phyloP scores from a whole-genome alignment of 2,329 filamentous ascomycete species.

The Trichophyton mentagrophytes region DNA sequence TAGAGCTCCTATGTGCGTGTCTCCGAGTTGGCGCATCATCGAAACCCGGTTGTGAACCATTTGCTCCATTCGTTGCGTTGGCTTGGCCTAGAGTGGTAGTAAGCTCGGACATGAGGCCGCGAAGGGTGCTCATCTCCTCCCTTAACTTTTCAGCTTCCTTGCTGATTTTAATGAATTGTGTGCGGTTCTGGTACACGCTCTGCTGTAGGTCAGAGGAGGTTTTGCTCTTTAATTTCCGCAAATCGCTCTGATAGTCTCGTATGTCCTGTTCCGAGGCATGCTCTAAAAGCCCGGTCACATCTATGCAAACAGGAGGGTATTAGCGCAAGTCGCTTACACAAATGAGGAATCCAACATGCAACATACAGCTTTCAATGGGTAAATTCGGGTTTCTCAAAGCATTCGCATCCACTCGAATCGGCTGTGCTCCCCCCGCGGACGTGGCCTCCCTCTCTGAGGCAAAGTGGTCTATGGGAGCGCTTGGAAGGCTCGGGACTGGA shows the following conservation, averaged over 20 bases:
- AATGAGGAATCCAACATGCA: background rate
- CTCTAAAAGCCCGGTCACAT: slow-evolving; percentile 52
- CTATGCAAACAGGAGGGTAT: slow-evolving; percentile 13
- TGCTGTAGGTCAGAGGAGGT: slow-evolving; percentile 79
- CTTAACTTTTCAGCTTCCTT: slow-evolving; percentile 98
- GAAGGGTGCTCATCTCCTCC: slow-evolving; percentile 81
- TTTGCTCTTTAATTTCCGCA: slow-evolving; percentile 63
- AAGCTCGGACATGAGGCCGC: slow-evolving; percentile 83
- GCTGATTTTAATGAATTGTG: slow-evolving; percentile 97
- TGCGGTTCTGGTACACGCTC: slow-evolving; percentile 92
- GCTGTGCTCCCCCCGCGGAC: slow-evolving; percentile 44
- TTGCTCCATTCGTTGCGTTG: slow-evolving; percentile 33
- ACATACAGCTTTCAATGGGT: slow-evolving; percentile 62
- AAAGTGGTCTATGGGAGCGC: slow-evolving; percentile 47
- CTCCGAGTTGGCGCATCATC: slow-evolving; percentile 42
- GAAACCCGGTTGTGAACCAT: slow-evolving; percentile 37
- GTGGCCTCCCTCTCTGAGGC: slow-evolving; percentile 19
- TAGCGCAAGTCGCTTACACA: background rate
- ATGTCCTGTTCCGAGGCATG: slow-evolving; percentile 85
- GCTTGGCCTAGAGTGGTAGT: slow-evolving; percentile 52
- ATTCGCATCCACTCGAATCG: slow-evolving; percentile 60
- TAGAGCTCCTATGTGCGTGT: slow-evolving; percentile 75
- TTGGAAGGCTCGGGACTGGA: slow-evolving; percentile 55
- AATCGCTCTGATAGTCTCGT: slow-evolving; percentile 60
- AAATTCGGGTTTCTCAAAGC: slow-evolving; percentile 69